These are phyloP conservation scores for Petunia secreta DNA, from an alignment of 257 asterid species.

Conservation along the genomic window DNA sequence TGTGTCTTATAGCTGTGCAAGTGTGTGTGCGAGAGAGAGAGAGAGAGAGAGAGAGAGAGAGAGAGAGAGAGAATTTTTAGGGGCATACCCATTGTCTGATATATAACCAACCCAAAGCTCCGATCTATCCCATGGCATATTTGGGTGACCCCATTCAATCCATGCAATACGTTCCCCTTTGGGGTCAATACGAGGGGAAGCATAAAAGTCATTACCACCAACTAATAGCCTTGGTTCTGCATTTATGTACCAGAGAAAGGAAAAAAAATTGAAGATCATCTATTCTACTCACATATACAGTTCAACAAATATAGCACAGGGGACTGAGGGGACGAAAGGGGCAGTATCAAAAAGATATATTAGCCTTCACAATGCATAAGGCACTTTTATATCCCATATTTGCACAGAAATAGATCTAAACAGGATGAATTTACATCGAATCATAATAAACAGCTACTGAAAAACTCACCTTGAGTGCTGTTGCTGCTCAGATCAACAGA, in stretches of 20 bases:
- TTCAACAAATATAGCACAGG: background rate
- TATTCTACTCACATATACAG: background rate
- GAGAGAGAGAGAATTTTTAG: background rate
- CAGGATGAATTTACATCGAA: background rate
- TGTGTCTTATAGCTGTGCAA: background rate
- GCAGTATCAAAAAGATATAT: background rate
- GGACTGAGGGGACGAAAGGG: background rate
- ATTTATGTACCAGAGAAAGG: conserved; percentile 22
- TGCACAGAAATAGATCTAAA: background rate
- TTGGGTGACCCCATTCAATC: conserved; percentile 98
- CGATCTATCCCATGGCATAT: conserved; percentile 99
- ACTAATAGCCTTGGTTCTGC: conserved; percentile 79
- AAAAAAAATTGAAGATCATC: background rate
- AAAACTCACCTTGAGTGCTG: conserved; percentile 54
- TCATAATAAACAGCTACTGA: background rate
- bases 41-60: background rate
- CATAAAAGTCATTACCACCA: conserved; percentile 86
- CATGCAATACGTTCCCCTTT: conserved; percentile 89
- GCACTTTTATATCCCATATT: background rate
- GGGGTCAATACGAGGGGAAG: conserved; percentile 85
- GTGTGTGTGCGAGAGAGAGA: background rate
- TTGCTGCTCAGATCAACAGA: conserved; percentile 56
- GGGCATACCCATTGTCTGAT: conserved; percentile 75
- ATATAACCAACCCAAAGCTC: conserved; percentile 97
- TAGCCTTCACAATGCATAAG: background rate